phyloP scores from a whole-genome alignment of 768 basidiomycete species.

The Phanerochaete carnosa region DNA sequence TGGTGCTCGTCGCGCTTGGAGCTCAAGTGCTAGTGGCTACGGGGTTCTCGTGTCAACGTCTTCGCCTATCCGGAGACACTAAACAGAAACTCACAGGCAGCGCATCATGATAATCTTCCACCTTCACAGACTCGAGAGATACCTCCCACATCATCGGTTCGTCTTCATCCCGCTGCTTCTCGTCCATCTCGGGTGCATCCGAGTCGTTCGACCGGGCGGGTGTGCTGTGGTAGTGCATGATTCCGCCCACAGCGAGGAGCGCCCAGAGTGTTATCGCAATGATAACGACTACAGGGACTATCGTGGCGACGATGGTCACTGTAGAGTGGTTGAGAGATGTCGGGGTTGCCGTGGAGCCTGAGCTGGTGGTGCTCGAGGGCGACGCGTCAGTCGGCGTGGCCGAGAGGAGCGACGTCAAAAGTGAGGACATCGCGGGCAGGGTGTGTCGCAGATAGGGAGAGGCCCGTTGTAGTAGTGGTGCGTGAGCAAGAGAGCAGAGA shows the following conservation, averaged over 20 bases:
- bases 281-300: conserved; percentile 4
- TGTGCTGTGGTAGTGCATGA: background rate
- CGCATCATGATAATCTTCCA: background rate
- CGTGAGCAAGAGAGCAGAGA: background rate
- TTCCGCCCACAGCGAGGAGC: background rate
- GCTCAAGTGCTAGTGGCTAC: conserved; percentile 5
- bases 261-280: background rate
- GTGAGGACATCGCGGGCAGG: background rate
- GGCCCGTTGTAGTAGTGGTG: background rate
- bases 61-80: background rate
- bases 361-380: background rate
- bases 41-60: background rate
- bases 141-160: conserved; percentile 8
- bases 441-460: background rate
- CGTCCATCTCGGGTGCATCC: background rate
- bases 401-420: background rate
- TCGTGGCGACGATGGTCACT: background rate
- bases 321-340: background rate
- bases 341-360: background rate
- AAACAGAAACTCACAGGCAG: background rate
- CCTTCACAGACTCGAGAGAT: background rate
- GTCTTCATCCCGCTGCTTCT: background rate
- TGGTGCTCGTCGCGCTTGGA: background rate
- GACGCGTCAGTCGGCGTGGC: background rate
- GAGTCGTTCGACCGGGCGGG: background rate